phyloP scores from a whole-genome alignment of 306 rosid species.

The Fragaria ananassa region DNA sequence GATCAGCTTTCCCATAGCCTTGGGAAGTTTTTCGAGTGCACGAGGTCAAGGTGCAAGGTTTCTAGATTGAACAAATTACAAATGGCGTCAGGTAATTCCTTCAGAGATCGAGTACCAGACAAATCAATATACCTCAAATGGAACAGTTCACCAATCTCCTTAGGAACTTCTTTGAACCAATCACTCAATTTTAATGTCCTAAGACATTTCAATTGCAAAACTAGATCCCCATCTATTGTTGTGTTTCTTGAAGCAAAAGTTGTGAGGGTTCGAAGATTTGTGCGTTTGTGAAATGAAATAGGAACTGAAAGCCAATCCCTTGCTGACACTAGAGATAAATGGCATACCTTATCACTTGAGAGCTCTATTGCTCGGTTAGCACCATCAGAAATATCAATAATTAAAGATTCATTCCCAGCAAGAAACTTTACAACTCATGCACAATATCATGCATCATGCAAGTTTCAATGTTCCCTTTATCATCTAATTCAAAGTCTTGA shows the following conservation, averaged over 20 bases:
- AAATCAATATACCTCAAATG: not conserved
- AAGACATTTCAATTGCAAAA: not conserved
- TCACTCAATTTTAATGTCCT: not conserved
- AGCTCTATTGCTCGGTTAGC: not conserved
- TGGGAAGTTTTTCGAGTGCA: not conserved
- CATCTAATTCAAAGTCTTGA: too few species aligned
- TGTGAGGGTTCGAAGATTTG: not conserved
- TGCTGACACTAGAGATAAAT: not conserved
- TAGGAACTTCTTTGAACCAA: not conserved
- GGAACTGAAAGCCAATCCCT: not conserved
- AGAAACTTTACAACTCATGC: not conserved
- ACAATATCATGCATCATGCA: not conserved
- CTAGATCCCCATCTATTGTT: not conserved
- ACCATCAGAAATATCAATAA: not conserved
- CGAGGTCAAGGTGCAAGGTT: not conserved
- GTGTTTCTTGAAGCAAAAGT: too few species aligned
- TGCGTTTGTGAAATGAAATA: not conserved
- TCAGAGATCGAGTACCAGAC: not conserved
- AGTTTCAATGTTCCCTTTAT: not conserved
- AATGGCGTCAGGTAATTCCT: not conserved
- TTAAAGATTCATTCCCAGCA: not conserved
- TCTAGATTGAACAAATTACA: not conserved
- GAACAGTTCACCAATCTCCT: not conserved
- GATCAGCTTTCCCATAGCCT: not conserved
- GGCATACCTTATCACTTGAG: not conserved